These are phyloP conservation scores for Globisporangium carolinianum DNA, from an alignment of 352 stramenopile genomes.

Conservation along the genomic window DNA sequence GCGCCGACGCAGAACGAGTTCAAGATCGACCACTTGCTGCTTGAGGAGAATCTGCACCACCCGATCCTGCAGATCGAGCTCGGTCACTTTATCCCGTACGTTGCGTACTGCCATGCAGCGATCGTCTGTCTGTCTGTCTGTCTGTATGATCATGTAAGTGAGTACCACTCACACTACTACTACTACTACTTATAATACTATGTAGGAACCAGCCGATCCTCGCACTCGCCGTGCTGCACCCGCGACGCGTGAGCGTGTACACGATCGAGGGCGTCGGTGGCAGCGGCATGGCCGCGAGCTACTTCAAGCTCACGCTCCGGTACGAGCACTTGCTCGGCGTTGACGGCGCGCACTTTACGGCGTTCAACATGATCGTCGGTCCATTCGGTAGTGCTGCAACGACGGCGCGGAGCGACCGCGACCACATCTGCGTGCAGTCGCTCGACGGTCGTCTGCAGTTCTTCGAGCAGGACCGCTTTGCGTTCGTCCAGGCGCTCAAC, in stretches of 20 bases:
- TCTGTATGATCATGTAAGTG: not conserved
- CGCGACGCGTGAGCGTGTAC: slow-evolving; percentile 72
- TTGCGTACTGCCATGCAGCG: not conserved
- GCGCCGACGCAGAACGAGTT: slow-evolving; percentile 73
- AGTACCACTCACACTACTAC: not conserved
- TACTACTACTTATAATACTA: not conserved
- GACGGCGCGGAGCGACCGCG: slow-evolving; percentile 24
- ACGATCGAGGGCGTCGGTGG: slow-evolving; percentile 73
- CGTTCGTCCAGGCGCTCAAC: slow-evolving; percentile 81
- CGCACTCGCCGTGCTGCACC: slow-evolving; percentile 85
- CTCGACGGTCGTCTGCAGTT: slow-evolving; percentile 89
- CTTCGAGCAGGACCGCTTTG: slow-evolving; percentile 88
- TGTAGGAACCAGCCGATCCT: slow-evolving; percentile 45
- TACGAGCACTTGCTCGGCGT: slow-evolving; percentile 86
- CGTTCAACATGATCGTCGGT: slow-evolving; percentile 85
- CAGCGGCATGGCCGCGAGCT: slow-evolving; percentile 63
- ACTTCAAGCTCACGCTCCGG: slow-evolving; percentile 73
- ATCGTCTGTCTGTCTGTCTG: not conserved
- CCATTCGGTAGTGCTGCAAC: slow-evolving; percentile 47
- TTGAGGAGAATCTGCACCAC: slow-evolving; percentile 80
- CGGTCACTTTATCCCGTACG: slow-evolving; percentile 80
- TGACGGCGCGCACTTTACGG: slow-evolving; percentile 88
- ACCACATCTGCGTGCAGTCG: slow-evolving; percentile 88
- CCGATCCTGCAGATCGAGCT: slow-evolving; percentile 85
- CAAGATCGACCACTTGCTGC: slow-evolving; percentile 84